A percentile compares a stretch with the other conserved stretches of the same genome.
These are phyloP conservation scores for Przewalskia tangutica DNA, from an alignment of 257 asterid genomes.

Conservation along the genomic window DNA sequence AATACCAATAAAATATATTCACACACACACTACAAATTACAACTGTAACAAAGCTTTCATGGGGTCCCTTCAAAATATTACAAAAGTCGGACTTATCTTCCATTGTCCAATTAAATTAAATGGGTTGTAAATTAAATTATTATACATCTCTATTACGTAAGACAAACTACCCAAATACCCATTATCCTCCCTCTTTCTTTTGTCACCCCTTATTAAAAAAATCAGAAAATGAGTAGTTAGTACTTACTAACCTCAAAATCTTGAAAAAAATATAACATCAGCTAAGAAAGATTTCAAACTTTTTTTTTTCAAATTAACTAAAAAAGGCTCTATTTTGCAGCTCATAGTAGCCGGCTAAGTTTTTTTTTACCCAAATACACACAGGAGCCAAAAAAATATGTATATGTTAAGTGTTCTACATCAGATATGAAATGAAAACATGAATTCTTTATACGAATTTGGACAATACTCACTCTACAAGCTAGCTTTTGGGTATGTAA, in stretches of 20 bases:
- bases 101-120: not conserved
- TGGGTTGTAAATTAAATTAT: not conserved
- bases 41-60: conserved; percentile 33
- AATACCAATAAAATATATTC: conserved; percentile 1
- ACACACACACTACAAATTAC: conserved; percentile 17
- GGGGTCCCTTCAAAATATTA: conserved; percentile 9
- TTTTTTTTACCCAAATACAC: not conserved
- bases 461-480: too few species aligned
- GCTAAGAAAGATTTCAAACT: not conserved
- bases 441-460: too few species aligned
- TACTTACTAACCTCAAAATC: not conserved
- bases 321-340: not conserved
- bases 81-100: conserved; percentile 1
- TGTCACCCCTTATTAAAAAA: not conserved
- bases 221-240: not conserved
- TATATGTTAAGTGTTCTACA: too few species aligned
- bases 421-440: too few species aligned
- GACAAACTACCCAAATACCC: not conserved
- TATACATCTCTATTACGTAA: not conserved
- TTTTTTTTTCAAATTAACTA: not conserved
- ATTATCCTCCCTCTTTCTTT: not conserved
- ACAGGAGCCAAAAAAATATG: too few species aligned
- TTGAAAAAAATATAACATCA: not conserved
- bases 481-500: too few species aligned
- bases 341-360: too few species aligned